These are phyloP conservation scores for Candida hispaniensis DNA, from an alignment of 805 yeast genomes.

Conservation along the genomic window DNA sequence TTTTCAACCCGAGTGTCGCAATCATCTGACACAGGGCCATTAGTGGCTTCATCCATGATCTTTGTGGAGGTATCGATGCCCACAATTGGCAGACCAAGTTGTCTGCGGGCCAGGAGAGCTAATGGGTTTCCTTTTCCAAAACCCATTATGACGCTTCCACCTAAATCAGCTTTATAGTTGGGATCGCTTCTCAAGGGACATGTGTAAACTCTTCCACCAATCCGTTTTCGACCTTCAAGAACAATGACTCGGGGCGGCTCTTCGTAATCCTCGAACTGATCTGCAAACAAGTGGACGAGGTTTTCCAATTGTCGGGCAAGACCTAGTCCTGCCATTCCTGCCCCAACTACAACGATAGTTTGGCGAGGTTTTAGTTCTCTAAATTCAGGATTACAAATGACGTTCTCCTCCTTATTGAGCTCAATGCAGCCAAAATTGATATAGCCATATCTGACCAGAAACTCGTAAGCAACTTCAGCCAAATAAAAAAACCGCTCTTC, in stretches of 20 bases:
- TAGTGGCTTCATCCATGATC: conserved; percentile 29
- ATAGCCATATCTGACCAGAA: conserved; percentile 34
- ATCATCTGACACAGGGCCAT: conserved; percentile 26
- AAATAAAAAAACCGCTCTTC: conserved; percentile 31
- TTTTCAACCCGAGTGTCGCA: conserved; percentile 28
- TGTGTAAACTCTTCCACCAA: conserved; percentile 35
- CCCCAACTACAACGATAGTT: conserved; percentile 72
- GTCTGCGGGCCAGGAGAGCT: conserved; percentile 32
- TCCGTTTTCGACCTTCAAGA: conserved; percentile 33
- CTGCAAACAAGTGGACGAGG: conserved; percentile 34
- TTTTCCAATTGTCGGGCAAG: conserved; percentile 89
- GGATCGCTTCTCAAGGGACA: conserved; percentile 25
- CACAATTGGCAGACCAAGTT: conserved; percentile 33
- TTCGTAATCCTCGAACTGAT: conserved; percentile 30
- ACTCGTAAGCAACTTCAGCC: conserved; percentile 36
- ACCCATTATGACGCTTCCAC: conserved; percentile 33
- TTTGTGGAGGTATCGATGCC: conserved; percentile 28
- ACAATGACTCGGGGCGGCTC: conserved; percentile 33
- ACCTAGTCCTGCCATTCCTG: conserved; percentile 95
- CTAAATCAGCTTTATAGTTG: conserved; percentile 30
- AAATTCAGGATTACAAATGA: too few relatives aligned
- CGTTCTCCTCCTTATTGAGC: conserved; percentile 20
- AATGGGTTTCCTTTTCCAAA: conserved; percentile 35
- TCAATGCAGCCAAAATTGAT: conserved; percentile 35
- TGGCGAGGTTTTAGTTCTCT: conserved; percentile 29